Conservation (phyloP, 345 rosid species). For the Salix brachista region DNA sequence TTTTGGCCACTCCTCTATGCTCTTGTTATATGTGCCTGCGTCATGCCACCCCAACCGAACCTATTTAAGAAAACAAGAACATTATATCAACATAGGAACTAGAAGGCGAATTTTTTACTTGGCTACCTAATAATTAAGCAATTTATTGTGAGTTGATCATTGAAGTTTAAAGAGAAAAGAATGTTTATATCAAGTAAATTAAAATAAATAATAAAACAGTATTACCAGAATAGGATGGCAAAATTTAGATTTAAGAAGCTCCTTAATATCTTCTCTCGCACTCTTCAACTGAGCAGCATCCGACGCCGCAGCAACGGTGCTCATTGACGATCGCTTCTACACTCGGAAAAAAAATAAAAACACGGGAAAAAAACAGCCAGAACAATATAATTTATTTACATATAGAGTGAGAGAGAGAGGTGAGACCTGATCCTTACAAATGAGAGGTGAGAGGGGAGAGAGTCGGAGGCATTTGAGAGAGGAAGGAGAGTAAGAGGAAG, state of each 20-base stretch:
- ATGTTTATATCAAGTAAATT: not conserved
- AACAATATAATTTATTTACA: not conserved
- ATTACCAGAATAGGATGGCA: conserved; percentile 83
- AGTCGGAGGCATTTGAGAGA: conserved; percentile 52
- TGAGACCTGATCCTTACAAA: conserved; percentile 44
- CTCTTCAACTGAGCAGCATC: conserved; percentile 77
- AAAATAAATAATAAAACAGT: not conserved
- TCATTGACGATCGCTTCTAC: conserved; percentile 42
- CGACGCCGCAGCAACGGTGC: conserved; percentile 55
- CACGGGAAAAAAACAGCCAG: not conserved
- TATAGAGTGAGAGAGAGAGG: not conserved
- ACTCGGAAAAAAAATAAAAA: not conserved
- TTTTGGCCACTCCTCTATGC: conserved; percentile 82
- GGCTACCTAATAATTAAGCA: not conserved
- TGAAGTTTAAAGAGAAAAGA: not conserved
- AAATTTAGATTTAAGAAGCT: conserved; percentile 64
- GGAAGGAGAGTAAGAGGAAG: conserved; percentile 29
- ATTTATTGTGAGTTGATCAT: not conserved
- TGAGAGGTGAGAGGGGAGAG: conserved; percentile 42
- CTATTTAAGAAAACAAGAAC: conserved; percentile 22
- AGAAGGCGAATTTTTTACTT: not conserved
- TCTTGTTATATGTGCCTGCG: conserved; percentile 90
- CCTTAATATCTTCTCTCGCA: conserved; percentile 83
- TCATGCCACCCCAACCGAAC: conserved; percentile 97
- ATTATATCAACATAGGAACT: not conserved